Evolutionary conservation across 2,329 filamentous ascomycete species (phyloP).

Genomic region (Stagonosporopsis vannaccii): DNA sequence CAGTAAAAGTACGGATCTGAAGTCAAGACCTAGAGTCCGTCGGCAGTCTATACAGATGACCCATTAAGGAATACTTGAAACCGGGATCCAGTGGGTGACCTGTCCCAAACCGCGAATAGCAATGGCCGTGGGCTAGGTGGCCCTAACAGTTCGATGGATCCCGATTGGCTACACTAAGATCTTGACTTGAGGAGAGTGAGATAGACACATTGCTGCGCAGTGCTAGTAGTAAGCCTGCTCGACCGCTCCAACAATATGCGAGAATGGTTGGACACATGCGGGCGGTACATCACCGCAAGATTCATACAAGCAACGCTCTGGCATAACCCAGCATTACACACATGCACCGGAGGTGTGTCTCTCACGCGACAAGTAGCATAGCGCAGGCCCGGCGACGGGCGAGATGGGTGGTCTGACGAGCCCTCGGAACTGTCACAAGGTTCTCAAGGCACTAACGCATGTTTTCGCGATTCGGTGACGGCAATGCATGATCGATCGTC

Average conservation of each 20-base stretch:
- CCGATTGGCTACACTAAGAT: not conserved
- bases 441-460: not conserved
- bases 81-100: constrained; percentile 18
- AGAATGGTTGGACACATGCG: not conserved
- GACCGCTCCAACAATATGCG: not conserved
- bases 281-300: not conserved
- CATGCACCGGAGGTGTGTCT: not conserved
- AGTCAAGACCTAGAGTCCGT: constrained; percentile 16
- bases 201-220: not conserved
- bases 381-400: not conserved
- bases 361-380: not conserved
- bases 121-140: constrained; percentile 3
- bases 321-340: not conserved
- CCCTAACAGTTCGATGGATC: not conserved
- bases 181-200: not conserved
- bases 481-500: not conserved
- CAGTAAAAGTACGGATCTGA: constrained; percentile 24
- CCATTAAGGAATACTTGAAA: constrained; percentile 16
- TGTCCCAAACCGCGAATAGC: constrained; percentile 27
- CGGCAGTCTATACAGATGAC: constrained; percentile 25
- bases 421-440: not conserved
- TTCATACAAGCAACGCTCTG: not conserved
- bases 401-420: not conserved
- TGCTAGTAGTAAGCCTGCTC: not conserved
- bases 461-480: not conserved